Conservation (phyloP, 2,329 filamentous ascomycete genomes). For the Aspergillus quadrilineatus region DNA sequence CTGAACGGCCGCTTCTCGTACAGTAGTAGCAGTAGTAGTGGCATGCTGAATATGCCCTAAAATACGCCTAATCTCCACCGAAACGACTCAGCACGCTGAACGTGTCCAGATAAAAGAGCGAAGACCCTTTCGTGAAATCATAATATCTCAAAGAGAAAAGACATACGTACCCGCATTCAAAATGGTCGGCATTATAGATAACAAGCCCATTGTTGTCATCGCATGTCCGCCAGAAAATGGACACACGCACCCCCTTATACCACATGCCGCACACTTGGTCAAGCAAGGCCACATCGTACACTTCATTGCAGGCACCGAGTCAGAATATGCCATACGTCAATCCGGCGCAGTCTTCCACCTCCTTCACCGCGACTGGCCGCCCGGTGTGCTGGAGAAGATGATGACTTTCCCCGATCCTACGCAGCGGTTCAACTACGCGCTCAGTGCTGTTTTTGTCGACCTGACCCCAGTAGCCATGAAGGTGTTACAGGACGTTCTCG, state of each 20-base stretch:
- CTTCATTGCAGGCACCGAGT: constrained; percentile 5
- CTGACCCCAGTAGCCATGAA: not conserved
- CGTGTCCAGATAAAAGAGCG: not conserved
- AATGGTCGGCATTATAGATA: not conserved
- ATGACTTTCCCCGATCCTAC: not conserved
- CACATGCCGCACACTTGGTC: not conserved
- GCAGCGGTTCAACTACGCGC: not conserved
- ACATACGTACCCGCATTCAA: not conserved
- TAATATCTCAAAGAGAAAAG: not conserved
- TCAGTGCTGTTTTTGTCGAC: constrained; percentile 1
- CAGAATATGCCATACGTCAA: not conserved
- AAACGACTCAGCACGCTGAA: not conserved
- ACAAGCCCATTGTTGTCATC: constrained; percentile 5
- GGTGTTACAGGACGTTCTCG: not conserved
- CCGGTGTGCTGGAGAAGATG: not conserved
- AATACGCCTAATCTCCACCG: not conserved
- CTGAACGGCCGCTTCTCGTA: too few species aligned
- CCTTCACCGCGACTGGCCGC: not conserved
- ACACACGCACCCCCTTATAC: not conserved
- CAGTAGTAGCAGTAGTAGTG: not conserved
- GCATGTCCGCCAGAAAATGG: not conserved
- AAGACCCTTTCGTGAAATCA: not conserved
- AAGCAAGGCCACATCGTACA: constrained; percentile 3
- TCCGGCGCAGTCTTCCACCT: constrained; percentile 5
- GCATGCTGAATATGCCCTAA: not conserved